Evolutionary conservation across 1,284 basidiomycete genomes (phyloP).

Genomic region (Boletus sp.): DNA sequence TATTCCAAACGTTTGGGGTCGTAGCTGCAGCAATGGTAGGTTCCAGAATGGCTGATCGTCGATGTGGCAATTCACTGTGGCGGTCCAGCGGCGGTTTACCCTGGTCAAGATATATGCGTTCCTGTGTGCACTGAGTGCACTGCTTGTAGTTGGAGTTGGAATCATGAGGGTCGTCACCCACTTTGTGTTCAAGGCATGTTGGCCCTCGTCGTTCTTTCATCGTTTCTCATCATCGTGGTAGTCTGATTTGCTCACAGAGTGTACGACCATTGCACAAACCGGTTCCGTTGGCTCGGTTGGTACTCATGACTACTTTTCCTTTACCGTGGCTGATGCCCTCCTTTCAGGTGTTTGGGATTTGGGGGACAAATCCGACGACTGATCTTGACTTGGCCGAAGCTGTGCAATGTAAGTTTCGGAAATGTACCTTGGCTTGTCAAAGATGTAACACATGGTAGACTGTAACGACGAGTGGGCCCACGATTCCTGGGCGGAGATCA

Average conservation of each 20-base stretch:
- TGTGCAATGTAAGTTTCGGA: conserved; percentile 19
- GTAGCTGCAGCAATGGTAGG: conserved; percentile 53
- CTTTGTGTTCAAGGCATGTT: conserved; percentile 60
- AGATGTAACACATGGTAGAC: conserved; percentile 26
- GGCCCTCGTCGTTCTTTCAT: not conserved
- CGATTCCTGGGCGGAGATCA: conserved; percentile 31
- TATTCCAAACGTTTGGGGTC: conserved; percentile 58
- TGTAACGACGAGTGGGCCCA: conserved; percentile 35
- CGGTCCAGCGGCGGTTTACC: conserved; percentile 52
- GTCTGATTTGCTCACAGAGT: conserved; percentile 30
- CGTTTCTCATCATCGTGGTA: conserved; percentile 28
- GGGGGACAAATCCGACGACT: conserved; percentile 18
- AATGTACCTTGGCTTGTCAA: not conserved
- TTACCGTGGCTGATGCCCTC: conserved; percentile 11
- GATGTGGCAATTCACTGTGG: not conserved
- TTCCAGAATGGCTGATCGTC: conserved; percentile 7
- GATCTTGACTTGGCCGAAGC: conserved; percentile 15
- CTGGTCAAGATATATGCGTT: conserved; percentile 57
- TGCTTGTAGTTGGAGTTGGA: conserved; percentile 51
- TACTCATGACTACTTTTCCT: not conserved
- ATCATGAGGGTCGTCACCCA: conserved; percentile 60
- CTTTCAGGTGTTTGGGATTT: conserved; percentile 30
- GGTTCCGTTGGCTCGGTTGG: conserved; percentile 24
- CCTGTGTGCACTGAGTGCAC: conserved; percentile 46
- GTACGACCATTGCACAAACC: conserved; percentile 14